A percentile compares a stretch with the other conserved stretches of the same genome.
Evolutionary conservation across 106 monocot genomes (phyloP).

Genomic region (Chionographis japonica): DNA sequence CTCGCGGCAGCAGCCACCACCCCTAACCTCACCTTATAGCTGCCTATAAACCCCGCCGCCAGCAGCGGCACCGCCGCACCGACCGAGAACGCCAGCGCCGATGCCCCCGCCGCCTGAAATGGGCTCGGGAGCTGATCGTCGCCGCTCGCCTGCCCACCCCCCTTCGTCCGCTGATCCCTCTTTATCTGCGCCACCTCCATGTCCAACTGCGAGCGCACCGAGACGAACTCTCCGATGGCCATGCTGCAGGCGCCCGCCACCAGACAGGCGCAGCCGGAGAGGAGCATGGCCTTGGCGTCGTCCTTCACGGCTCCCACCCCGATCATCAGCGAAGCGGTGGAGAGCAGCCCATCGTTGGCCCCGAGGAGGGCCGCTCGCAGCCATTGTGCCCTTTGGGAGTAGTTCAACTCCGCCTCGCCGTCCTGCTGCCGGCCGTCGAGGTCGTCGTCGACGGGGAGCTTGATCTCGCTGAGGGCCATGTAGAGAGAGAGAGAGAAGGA

Average conservation of each 20-base stretch:
- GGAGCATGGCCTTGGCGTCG: constrained; percentile 36
- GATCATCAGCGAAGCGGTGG: constrained; percentile 51
- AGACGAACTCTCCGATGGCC: constrained; percentile 62
- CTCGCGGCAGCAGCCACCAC: constrained; percentile 21
- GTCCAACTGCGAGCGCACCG: constrained; percentile 55
- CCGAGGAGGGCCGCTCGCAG: constrained; percentile 52
- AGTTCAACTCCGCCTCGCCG: constrained; percentile 16
- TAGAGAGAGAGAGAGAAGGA: not conserved
- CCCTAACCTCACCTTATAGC: constrained; percentile 34
- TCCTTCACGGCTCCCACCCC: constrained; percentile 42
- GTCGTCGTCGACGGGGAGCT: not conserved
- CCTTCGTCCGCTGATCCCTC: constrained; percentile 1
- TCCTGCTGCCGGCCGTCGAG: too few species aligned
- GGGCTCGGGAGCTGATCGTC: constrained; percentile 34
- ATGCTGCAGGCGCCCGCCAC: constrained; percentile 60
- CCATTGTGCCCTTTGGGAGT: constrained; percentile 39
- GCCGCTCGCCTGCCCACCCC: not conserved
- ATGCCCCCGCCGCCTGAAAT: constrained; percentile 40
- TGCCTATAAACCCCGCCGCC: constrained; percentile 44
- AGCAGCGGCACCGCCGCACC: constrained; percentile 47
- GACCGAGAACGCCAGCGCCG: constrained; percentile 38
- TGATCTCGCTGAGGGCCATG: not conserved
- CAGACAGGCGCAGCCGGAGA: constrained; percentile 45
- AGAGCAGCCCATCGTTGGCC: constrained; percentile 52
- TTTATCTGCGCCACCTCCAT: constrained; percentile 43